Conservation (phyloP, 805 yeast species). For the Candida oleophila region DNA sequence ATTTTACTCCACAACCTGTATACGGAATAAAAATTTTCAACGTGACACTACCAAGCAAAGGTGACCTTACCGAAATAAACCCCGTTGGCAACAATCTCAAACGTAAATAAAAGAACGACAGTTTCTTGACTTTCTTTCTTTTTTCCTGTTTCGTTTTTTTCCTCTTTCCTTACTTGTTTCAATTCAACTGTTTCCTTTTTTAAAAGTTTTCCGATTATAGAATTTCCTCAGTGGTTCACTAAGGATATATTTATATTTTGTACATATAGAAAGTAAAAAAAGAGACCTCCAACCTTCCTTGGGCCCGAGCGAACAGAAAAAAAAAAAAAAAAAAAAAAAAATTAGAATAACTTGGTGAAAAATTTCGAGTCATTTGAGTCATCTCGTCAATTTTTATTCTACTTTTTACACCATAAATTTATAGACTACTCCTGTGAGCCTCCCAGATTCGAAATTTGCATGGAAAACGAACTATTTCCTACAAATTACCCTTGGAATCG, state of each 20-base stretch:
- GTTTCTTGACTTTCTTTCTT: not conserved
- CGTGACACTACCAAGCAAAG: not conserved
- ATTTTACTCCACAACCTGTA: constrained; percentile 1
- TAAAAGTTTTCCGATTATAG: not conserved
- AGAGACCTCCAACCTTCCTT: not conserved
- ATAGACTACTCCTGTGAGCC: too few species aligned
- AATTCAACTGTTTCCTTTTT: not conserved
- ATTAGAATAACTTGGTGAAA: not conserved
- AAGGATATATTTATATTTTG: not conserved
- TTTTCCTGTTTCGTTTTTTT: not conserved
- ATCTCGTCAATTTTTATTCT: not conserved
- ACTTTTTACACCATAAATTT: not conserved
- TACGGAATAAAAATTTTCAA: not conserved
- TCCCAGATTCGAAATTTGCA: not conserved
- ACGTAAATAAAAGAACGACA: not conserved
- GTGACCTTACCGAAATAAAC: constrained; percentile 1
- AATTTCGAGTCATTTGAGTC: not conserved
- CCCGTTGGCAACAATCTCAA: constrained; percentile 3
- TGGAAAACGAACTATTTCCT: too few species aligned
- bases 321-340: not conserved
- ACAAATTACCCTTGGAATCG: too few species aligned
- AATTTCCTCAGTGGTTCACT: not conserved
- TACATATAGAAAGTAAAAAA: constrained; percentile 1
- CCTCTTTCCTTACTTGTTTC: not conserved
- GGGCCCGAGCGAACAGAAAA: not conserved